These are phyloP conservation scores for Oemleria cerasiformis DNA, from an alignment of 306 rosid genomes.

Conservation along the genomic window DNA sequence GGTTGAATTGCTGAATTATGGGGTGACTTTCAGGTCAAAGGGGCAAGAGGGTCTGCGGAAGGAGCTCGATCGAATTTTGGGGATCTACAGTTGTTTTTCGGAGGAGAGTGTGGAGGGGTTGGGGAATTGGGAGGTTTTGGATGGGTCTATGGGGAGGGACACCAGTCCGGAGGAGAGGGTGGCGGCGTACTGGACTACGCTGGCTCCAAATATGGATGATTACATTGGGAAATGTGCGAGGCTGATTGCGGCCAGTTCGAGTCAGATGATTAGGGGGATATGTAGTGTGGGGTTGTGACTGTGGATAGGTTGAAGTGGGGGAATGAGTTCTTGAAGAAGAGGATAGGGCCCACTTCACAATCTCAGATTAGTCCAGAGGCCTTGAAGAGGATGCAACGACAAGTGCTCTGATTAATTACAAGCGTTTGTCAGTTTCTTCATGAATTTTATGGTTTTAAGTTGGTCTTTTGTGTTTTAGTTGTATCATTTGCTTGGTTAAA, in stretches of 20 bases:
- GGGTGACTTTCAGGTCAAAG: slow-evolving; percentile 57
- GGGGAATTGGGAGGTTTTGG: slow-evolving; percentile 52
- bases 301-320: slow-evolving; percentile 86
- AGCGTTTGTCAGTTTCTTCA: too few species aligned
- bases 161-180: slow-evolving; percentile 54
- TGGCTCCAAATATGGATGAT: slow-evolving; percentile 94
- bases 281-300: slow-evolving; percentile 86
- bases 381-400: slow-evolving; percentile 50
- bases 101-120: slow-evolving; percentile 45
- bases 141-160: slow-evolving; percentile 41
- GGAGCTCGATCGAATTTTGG: slow-evolving; percentile 60
- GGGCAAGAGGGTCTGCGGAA: slow-evolving; percentile 47
- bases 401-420: neutral
- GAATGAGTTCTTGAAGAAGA: slow-evolving; percentile 56
- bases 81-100: slow-evolving; percentile 57
- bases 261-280: slow-evolving; percentile 67
- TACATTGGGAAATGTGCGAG: slow-evolving; percentile 50
- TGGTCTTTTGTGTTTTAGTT: neutral
- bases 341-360: slow-evolving; percentile 42
- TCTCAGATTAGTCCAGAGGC: slow-evolving; percentile 53
- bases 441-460: neutral
- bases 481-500: neutral
- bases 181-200: slow-evolving; percentile 81
- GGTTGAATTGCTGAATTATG: slow-evolving; percentile 57
- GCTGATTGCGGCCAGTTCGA: slow-evolving; percentile 81